Base-by-base conservation (phyloP, 2,329 filamentous ascomycete species). In the Zarea fungicola region DNA sequence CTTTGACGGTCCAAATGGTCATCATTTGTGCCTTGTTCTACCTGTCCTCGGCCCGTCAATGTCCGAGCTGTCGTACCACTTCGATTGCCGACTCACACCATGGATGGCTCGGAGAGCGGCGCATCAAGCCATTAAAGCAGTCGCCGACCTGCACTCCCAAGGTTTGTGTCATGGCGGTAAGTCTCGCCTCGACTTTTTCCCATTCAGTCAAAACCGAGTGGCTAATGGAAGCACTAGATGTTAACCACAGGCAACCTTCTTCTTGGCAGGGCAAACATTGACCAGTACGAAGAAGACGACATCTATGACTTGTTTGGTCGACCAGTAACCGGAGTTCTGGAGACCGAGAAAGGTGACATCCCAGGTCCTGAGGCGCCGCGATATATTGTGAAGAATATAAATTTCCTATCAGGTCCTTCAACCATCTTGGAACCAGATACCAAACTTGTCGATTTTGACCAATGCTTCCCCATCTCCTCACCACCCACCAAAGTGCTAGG, bases 81-180 rank as follows among this genome's bases (percentile, higher is more conserved):
- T 54, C 25, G 21, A 45, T 37, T 54, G 26, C 14, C 52, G 57
- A 32, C 42, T 58, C 7, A 55, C 36, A 31, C 56, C 53, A 9
- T 47, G 32, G 42, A 34, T 58, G 8, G 42, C 54, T 23, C 42
- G 43, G 8, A 47, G 29, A 29, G 40, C 37, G 10, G 37, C 46
- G 21, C 43, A 48, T n/a, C 53, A 56, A 49, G 54, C 50, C 1
- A 43, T 52, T 11, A 49, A 31, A 51, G 57, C 58, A 16, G 39
- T 61, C 14, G 55, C 44, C 28, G 19, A 50, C 11, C 32, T 60
- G 3, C 58, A 61, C 45, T 39, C 52, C 11, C 49, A 54, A 42
- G 58, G 53, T 2, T 23, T 62, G 22, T 60, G 59, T 28, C 60
- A 62, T 42, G 58, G 56, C 53, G 59, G 56, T 59, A 37, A 50